These are phyloP conservation scores for Stemphylium beticola DNA, from an alignment of 2,329 filamentous ascomycete species.

Conservation along the genomic window DNA sequence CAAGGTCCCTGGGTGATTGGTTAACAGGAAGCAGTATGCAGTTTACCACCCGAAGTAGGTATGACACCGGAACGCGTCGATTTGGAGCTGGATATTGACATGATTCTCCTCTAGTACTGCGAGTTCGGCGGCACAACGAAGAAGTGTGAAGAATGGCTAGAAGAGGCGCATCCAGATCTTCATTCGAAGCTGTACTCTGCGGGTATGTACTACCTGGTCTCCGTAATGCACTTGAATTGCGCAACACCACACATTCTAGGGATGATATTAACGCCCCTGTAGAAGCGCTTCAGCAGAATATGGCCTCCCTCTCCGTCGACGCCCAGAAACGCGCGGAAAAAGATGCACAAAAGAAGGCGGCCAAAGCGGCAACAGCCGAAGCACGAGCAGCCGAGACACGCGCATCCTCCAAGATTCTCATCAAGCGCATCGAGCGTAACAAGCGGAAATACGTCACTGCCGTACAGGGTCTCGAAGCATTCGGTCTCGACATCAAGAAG, in stretches of 20 bases:
- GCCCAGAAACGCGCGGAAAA: conserved; percentile 95
- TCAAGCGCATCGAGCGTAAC: conserved; percentile 97
- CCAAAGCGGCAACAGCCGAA: conserved; percentile 88
- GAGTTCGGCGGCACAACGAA: conserved; percentile 96
- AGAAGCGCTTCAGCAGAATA: conserved; percentile 77
- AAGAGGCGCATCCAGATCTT: conserved; percentile 73
- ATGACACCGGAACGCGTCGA: conserved; percentile 35
- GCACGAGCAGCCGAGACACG: conserved; percentile 82
- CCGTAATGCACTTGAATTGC: background rate
- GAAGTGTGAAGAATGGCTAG: conserved; percentile 97
- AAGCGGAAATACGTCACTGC: conserved; percentile 97
- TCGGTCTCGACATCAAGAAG: conserved; percentile 93
- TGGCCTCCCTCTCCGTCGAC: conserved; percentile 84
- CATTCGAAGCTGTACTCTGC: conserved; percentile 85
- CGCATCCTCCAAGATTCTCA: conserved; percentile 80
- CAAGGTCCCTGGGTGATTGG: background rate
- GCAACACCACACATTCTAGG: background rate
- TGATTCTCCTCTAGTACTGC: conserved; percentile 75
- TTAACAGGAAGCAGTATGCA: conserved; percentile 61
- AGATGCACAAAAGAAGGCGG: conserved; percentile 95
- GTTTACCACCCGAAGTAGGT: conserved; percentile 70
- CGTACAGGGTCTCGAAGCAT: conserved; percentile 86
- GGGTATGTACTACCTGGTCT: conserved; percentile 61
- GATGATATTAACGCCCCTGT: conserved; percentile 6
- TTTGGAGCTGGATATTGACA: conserved; percentile 13